Evolutionary conservation across 257 asterid species (phyloP).

Genomic region (Scutellaria baicalensis): DNA sequence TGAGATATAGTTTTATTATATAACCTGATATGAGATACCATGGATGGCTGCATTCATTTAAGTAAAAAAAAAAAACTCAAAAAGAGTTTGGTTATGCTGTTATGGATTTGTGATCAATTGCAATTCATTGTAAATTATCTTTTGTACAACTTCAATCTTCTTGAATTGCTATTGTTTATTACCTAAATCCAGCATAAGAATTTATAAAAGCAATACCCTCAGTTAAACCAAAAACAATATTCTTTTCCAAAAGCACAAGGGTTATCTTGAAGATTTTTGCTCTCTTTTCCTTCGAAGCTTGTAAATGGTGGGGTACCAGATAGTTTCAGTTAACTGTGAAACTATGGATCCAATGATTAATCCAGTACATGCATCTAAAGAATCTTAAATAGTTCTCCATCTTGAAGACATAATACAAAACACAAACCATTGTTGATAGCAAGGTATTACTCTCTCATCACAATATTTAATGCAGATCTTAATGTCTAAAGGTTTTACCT

Average conservation of each 20-base stretch:
- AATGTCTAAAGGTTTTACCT: neutral
- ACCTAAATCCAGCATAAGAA: slow-evolving; percentile 1
- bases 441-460: neutral
- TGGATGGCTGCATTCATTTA: neutral
- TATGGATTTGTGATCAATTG: neutral
- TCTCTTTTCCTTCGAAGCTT: neutral
- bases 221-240: neutral
- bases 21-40: neutral
- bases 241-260: neutral
- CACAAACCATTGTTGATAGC: neutral
- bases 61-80: neutral
- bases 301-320: neutral
- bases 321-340: neutral
- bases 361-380: neutral
- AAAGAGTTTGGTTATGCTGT: neutral
- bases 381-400: neutral
- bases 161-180: neutral
- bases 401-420: neutral
- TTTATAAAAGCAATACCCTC: neutral
- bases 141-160: neutral
- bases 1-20: neutral
- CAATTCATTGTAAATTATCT: neutral
- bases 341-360: neutral
- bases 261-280: too few relatives aligned
- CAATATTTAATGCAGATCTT: neutral